Base-by-base conservation (phyloP, 1,284 basidiomycete genomes). In the Mycosarcoma mackinlayi region DNA sequence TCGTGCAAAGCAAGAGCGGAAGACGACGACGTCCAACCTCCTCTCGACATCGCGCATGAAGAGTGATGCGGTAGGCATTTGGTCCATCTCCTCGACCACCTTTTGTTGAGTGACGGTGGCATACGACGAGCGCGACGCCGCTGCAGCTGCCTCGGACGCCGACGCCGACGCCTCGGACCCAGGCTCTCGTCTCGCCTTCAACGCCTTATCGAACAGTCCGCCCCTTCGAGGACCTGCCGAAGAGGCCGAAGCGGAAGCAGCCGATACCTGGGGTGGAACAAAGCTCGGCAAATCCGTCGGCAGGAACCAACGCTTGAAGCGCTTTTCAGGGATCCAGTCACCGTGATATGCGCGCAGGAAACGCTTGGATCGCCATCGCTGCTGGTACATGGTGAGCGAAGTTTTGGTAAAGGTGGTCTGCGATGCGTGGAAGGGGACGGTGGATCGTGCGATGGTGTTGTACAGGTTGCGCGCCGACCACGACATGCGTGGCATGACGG, bases 291-390 rank as follows among this genome's bases (percentile, higher is more conserved):
- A 86, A 0, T 88, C 89, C 57, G 88, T 86, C 10, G 95, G 95
- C 21, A 98, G 87, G 83, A 93, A 98, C 91, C 93, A 95, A 49
- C 92, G 89, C 83, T 95, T 94, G 88, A 98, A 98, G 37, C 90
- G 89, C 78, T 90, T 91, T 85, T 95, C 93, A 54, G 90, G 90
- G 67, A 98, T 93, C 84, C 89, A 91, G 86, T 98, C 94, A 35
- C 94, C 94, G 83, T 98, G 95, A 86, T 98, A 98, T 4, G 89
- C 94, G 58, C 94, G 89, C 28, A 93, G 88, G 64, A 94, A 88
- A n/a, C 90, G 87, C 84, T 97, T 98, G 16, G 92, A 88, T 23
- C 86, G 86, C 92, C 93, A 98, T 35, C 94, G 90, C 81, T 97
- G 92, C 84, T 96, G 92, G 85, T 92, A 98, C 47, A 98, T 87